Percentiles rank a stretch among this genome's conserved stretches.
phyloP scores from a whole-genome alignment of 163 green algal genomes.

The Scenedesmus sp. region DNA sequence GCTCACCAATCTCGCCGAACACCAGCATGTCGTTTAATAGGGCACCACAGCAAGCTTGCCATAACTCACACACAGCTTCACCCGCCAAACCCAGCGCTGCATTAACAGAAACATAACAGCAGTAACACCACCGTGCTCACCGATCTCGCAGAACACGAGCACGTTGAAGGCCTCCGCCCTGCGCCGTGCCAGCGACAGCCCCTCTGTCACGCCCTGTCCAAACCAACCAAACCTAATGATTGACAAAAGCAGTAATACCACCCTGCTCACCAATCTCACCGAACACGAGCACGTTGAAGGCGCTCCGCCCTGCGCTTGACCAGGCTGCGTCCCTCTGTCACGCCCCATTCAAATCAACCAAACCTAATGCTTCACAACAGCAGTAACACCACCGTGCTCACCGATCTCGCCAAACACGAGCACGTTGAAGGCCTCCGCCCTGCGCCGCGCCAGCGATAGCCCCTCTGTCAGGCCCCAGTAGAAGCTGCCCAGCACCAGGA shows the following conservation, averaged over 20 bases:
- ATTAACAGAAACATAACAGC: background rate
- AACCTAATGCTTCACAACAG: background rate
- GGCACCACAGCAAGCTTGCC: no score
- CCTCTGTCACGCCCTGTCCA: background rate
- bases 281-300: constrained; percentile 57
- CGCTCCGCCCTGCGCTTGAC: constrained; percentile 11
- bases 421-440: constrained; percentile 59
- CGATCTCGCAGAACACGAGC: constrained; percentile 50
- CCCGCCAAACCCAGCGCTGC: no score
- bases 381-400: background rate
- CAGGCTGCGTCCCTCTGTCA: background rate
- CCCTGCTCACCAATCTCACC: constrained; percentile 12
- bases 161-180: constrained; percentile 55
- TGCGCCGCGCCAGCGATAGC: background rate
- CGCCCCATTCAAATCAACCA: background rate
- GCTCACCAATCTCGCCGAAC: no score
- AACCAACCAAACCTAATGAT: background rate
- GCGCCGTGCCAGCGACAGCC: background rate
- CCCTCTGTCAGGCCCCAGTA: constrained; percentile 14
- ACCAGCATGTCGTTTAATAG: no score
- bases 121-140: background rate
- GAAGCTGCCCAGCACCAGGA: constrained; percentile 48
- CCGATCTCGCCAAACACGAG: constrained; percentile 57
- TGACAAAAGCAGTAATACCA: background rate
- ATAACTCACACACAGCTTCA: no score